These are phyloP conservation scores for Agaricus subrufescens DNA, from an alignment of 768 basidiomycete genomes.

Conservation along the genomic window DNA sequence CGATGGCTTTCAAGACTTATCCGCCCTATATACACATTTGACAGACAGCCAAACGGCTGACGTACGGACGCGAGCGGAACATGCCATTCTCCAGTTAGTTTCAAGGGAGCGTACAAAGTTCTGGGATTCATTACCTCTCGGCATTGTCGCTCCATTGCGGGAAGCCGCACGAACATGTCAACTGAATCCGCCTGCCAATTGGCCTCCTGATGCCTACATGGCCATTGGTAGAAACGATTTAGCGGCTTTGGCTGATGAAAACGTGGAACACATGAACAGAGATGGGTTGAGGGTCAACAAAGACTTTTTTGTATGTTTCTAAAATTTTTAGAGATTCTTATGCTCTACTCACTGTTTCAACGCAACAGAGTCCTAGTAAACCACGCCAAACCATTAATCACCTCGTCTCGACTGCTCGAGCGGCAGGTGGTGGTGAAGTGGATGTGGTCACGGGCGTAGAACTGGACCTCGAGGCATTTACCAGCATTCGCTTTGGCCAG, in stretches of 20 bases:
- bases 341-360: conserved; percentile 5
- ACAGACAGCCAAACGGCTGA: conserved; percentile 48
- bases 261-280: conserved; percentile 38
- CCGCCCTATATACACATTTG: conserved; percentile 52
- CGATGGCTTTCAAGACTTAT: conserved; percentile 46
- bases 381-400: conserved; percentile 47
- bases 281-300: conserved; percentile 55
- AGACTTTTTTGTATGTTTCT: conserved; percentile 48
- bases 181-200: conserved; percentile 66
- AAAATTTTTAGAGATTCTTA: background rate
- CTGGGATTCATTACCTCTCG: conserved; percentile 57
- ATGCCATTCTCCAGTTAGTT: conserved; percentile 54
- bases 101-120: conserved; percentile 41
- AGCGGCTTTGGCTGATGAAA: conserved; percentile 52
- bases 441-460: conserved; percentile 68
- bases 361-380: conserved; percentile 42
- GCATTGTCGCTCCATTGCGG: conserved; percentile 70
- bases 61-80: conserved; percentile 62
- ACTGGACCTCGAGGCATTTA: conserved; percentile 66
- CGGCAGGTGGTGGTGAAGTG: conserved; percentile 48
- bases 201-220: conserved; percentile 65
- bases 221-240: conserved; percentile 74
- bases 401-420: conserved; percentile 46
- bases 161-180: conserved; percentile 88
- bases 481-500: conserved; percentile 82